Evolutionary conservation across 176 grass and related monocot species (phyloP).

Genomic region (Aegilops longissima): DNA sequence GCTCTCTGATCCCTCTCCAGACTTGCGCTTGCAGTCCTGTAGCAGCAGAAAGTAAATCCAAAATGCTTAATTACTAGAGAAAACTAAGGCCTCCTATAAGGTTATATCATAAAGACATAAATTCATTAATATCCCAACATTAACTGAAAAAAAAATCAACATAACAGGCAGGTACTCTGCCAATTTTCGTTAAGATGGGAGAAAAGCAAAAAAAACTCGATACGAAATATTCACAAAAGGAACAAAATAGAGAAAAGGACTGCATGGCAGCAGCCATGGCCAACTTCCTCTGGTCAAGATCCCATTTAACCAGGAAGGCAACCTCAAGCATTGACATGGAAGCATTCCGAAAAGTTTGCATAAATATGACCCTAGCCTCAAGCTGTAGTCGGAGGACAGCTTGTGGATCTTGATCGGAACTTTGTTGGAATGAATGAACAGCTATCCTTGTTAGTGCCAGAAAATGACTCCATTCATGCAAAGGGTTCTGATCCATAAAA

Average conservation of each 20-base stretch:
- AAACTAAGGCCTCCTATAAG: neutral
- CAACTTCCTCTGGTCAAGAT: too few relatives aligned
- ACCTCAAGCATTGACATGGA: too few relatives aligned
- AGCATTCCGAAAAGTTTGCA: too few relatives aligned
- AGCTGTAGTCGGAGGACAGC: neutral
- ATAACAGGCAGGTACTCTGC: too few relatives aligned
- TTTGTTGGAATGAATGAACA: neutral
- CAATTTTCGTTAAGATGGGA: too few relatives aligned
- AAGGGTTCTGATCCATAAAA: neutral
- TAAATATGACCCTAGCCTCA: too few relatives aligned
- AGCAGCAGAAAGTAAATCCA: neutral
- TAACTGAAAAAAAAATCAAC: neutral
- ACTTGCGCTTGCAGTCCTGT: constrained; percentile 13
- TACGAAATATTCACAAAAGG: too few relatives aligned
- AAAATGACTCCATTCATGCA: neutral
- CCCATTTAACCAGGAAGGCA: too few relatives aligned
- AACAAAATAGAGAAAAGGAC: too few relatives aligned
- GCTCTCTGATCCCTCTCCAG: neutral
- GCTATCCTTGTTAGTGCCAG: neutral
- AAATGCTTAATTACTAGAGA: neutral
- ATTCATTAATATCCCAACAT: neutral
- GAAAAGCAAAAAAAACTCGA: too few relatives aligned
- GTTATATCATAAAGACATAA: neutral
- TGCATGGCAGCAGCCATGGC: too few relatives aligned
- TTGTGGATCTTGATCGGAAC: neutral